Evolutionary conservation across 176 grass and related monocot species (phyloP), one percentile per base, ranked within the genome.

Genomic region (Thalia dealbata): DNA sequence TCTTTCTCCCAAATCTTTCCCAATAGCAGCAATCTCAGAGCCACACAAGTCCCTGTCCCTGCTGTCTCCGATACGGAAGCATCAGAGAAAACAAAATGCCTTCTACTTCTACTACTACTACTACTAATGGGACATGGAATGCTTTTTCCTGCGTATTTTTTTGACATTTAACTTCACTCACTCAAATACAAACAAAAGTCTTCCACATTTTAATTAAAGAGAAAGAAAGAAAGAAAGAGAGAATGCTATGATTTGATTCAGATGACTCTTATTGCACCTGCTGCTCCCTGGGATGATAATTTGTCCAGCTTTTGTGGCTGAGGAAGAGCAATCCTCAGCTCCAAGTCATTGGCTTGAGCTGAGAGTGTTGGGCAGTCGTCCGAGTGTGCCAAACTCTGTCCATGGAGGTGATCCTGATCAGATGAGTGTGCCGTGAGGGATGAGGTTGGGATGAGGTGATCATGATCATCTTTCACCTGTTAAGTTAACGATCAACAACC

Each of bases 251-350:
- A 61, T 61, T 61, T 13, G 10, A 18, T 25, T 91, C 79, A 92
- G 70, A 88, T 51, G 61, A 92, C 93, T 67, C 80, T 84, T 73
- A 90, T 86, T 44, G 71, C 86, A n/a, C 65, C 86, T 18, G 55
- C 42, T 4, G 69, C 35, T 28, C 82, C 43, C 48, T 73, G 69
- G 61, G 92, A 83, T 46, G 83, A 81, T 23, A 85, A 76, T 67
- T 79, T 48, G 21, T 73, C 18, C 29, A 72, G 64, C 12, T 42
- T 76, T 4, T 75, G 66, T 35, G 72, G 74, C 77, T 44, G 45
- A 14, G 78, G 78, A 3, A 80, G 87, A 6, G 78, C 92, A 41
- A 96, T 96, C 76, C 87, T 87, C 48, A 91, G 89, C 73, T 92
- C 89, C 50, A 92, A 71, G 59, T 74, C 84, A 78, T 78, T 29